Conservation (phyloP, 768 basidiomycete species). For the Tulasnella sp. region DNA sequence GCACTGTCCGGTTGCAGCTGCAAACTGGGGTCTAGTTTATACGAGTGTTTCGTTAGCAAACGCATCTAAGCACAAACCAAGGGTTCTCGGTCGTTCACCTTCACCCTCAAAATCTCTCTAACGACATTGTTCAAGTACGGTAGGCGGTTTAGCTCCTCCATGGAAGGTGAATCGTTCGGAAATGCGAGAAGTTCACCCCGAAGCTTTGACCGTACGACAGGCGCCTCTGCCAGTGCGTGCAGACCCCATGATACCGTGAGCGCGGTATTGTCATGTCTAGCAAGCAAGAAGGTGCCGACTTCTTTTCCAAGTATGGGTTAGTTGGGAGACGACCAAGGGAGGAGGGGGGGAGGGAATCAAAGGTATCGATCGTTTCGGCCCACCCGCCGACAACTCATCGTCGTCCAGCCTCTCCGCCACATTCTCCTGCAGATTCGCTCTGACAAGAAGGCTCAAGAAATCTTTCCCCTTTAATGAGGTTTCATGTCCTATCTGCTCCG, state of each 20-base stretch:
- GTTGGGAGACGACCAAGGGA: not conserved
- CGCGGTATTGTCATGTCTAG: not conserved
- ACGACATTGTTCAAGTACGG: conserved; percentile 25
- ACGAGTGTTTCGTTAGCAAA: too few species aligned
- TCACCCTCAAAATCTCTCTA: too few species aligned
- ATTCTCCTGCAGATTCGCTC: conserved; percentile 43
- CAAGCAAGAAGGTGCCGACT: conserved; percentile 53
- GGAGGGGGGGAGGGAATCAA: too few species aligned
- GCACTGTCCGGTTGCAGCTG: not conserved
- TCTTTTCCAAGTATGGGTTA: too few species aligned
- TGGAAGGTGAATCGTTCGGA: not conserved
- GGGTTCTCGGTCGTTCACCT: conserved; percentile 17
- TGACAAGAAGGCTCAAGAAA: conserved; percentile 43
- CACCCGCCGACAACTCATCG: too few species aligned
- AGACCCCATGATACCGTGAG: not conserved
- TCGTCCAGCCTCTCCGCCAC: too few species aligned
- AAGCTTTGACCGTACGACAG: conserved; percentile 42
- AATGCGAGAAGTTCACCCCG: conserved; percentile 28
- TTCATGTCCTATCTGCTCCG: too few species aligned
- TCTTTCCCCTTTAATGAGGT: too few species aligned
- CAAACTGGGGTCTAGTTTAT: not conserved
- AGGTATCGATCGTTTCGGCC: too few species aligned
- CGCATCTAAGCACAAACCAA: too few species aligned
- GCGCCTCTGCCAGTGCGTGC: conserved; percentile 27
- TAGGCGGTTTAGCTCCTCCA: too few species aligned